phyloP scores from a whole-genome alignment of 2,329 filamentous ascomycete genomes.

The Apiospora aurea region DNA sequence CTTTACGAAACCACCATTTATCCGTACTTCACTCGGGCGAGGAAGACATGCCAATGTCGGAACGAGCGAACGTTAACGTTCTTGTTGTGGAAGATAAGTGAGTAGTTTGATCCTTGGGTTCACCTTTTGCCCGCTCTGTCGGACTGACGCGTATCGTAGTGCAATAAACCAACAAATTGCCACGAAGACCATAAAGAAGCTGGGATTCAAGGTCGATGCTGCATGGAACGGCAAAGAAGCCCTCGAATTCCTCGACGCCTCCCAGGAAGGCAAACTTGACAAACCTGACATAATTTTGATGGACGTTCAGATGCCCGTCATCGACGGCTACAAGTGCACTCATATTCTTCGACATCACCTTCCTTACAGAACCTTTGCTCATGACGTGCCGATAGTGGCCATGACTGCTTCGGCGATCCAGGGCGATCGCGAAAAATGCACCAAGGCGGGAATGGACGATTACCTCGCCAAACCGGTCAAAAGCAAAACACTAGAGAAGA shows the following conservation, averaged over 20 bases:
- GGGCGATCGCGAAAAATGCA: slow-evolving; percentile 77
- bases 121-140: too few relatives aligned
- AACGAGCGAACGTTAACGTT: slow-evolving; percentile 71
- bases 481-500: slow-evolving; percentile 70
- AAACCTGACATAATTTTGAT: slow-evolving; percentile 80
- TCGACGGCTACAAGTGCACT: slow-evolving; percentile 81
- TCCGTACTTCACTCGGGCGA: slow-evolving; percentile 34
- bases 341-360: slow-evolving; percentile 73
- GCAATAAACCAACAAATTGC: slow-evolving; percentile 79
- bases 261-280: slow-evolving; percentile 55
- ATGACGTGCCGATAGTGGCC: slow-evolving; percentile 76
- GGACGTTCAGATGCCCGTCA: slow-evolving; percentile 79
- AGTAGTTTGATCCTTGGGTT: slow-evolving; percentile 41
- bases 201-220: slow-evolving; percentile 74
- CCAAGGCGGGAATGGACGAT: slow-evolving; percentile 78
- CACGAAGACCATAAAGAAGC: slow-evolving; percentile 74
- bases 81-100: slow-evolving; percentile 84
- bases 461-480: slow-evolving; percentile 78
- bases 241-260: slow-evolving; percentile 72
- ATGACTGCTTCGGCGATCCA: slow-evolving; percentile 84
- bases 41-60: slow-evolving; percentile 58
- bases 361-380: slow-evolving; percentile 66
- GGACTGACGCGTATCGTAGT: slow-evolving; percentile 42
- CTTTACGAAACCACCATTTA: slow-evolving; percentile 43
- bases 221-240: slow-evolving; percentile 83